Base-by-base conservation (phyloP, 2,329 filamentous ascomycete species). In the Colletotrichum eremochloae region DNA sequence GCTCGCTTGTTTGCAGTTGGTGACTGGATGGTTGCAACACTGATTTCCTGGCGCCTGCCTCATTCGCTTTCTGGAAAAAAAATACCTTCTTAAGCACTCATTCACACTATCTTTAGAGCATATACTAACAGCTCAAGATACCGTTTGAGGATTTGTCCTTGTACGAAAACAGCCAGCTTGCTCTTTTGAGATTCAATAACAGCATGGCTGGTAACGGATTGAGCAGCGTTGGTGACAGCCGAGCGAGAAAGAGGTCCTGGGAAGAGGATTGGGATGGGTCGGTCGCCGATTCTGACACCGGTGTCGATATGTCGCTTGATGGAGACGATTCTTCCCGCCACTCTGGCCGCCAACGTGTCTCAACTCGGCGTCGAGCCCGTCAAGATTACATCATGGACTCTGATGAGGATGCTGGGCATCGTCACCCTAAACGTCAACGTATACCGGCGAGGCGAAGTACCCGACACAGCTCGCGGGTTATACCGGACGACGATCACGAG, bases 381-480 rank as follows among this genome's bases (percentile, higher is more conserved):
- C 52, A 56, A 6, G 31, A 6, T 14, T 55, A 56, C 15, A 5
- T 48, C 7, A 15, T 63, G 11, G 69, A 74, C 15, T 62, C 61
- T 18, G 61, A 68, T 9, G 67, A 74, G 9, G 71, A 74, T 15
- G 24, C 42, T 20, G 44, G 15, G 20, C 33, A 24, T 42, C 70
- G 55, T 33, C 68, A n/a, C 29, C 44, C 61, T 11, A 73, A 70
- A 33, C 64, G 68, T 9, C 71, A 66, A 38, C 74, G 72, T 7
- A 46, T 55, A 2, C 24, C 53, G 18, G 53, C 48, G 14, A 67
- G 64, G 56, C 40, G 53, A 18, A 68, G 50, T 29, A 64, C 63
- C 9, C 53, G 72, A 2, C 57, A 58, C 40, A 65, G 44, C n/a
- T 57, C 52, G 1, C 62, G 29, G 18, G 31, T 29, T 9, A 14